Base-by-base conservation (phyloP, 1,139 yeast genomes). In the Starmera stellimalicola region DNA sequence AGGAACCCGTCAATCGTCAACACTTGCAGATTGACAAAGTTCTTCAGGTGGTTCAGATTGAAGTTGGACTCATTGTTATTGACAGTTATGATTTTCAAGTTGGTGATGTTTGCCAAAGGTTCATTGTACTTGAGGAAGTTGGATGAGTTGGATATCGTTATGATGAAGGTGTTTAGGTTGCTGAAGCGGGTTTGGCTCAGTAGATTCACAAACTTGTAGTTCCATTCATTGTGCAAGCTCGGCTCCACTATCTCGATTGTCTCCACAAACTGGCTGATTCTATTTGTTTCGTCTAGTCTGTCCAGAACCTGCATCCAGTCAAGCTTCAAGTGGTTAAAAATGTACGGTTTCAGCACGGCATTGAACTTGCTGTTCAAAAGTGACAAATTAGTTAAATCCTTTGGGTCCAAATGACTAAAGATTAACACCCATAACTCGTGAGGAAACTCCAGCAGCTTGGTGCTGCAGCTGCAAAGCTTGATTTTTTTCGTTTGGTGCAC, bases 181-280 rank as follows among this genome's bases (percentile, higher is more conserved):
- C 23, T 19, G 27, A 53, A 46, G n/a, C n/a, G n/a, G n/a, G n/a
- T n/a, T 6, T 29, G 27, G 3, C 35, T 23, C 16, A 48, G 47
- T n/a, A 54, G 33, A n/a, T 37, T 32, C 17, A 46, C 45, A 31
- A 51, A 52, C 8, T 50, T 50, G 34, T 50, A 53, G 24, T 51
- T 49, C 60, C 60, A 55, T 35, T 55, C 59, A 27, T 48, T 42
- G 18, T 44, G 47, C 10, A 55, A 37, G 29, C 52, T 47, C 9
- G 46, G 39, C 12, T 51, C 47, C 7, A 44, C 33, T 18, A 55
- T 41, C 22, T 46, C 40, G 11, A 55, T 27, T 6, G 32, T 38
- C 33, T 48, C 51, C 6, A 50, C 48, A 35, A 34, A 15, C 29
- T 37, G 34, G 5, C 6, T 18, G 17, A 11, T 23, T 11, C 33